Conservation (phyloP, 139 green algal species). For the Micractinium conductrix region DNA sequence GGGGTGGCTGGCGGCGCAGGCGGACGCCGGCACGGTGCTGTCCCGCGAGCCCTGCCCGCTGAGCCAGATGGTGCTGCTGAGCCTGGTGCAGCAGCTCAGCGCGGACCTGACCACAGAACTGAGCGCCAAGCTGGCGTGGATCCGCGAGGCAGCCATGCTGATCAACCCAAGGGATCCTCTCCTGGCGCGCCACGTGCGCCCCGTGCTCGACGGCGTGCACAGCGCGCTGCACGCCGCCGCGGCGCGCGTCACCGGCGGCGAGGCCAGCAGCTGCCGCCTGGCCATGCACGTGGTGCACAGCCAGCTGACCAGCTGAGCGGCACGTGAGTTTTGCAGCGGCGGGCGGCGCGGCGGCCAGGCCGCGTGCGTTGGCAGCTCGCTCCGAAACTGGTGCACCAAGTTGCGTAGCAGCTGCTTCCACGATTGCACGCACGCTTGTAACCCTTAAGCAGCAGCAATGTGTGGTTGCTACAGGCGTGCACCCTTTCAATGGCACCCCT, state of each 20-base stretch:
- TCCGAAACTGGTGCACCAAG: no score
- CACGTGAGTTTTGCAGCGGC: no score
- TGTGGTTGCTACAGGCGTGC: no score
- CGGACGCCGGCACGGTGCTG: slow-evolving; percentile 38
- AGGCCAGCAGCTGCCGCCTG: slow-evolving; percentile 48
- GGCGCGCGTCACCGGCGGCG: background rate
- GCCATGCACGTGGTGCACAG: slow-evolving; percentile 67
- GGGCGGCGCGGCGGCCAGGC: background rate
- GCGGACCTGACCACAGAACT: slow-evolving; percentile 55
- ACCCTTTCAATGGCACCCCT: no score
- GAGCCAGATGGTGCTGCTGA: slow-evolving; percentile 78
- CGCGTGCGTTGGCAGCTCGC: background rate
- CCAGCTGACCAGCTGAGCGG: slow-evolving; percentile 45
- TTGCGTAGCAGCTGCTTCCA: no score
- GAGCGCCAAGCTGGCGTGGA: slow-evolving; percentile 76
- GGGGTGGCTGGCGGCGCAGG: slow-evolving; percentile 78
- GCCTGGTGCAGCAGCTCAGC: slow-evolving; percentile 82
- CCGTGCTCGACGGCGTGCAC: slow-evolving; percentile 57
- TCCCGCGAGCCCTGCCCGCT: slow-evolving; percentile 51
- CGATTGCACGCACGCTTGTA: no score
- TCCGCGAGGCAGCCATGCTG: slow-evolving; percentile 63
- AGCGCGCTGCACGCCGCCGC: slow-evolving; percentile 39
- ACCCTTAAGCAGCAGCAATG: no score
- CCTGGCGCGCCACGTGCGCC: slow-evolving; percentile 67
- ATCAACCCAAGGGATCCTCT: slow-evolving; percentile 68